Base-by-base conservation (phyloP, 2,329 filamentous ascomycete genomes). In the Sporothrix schenckii region DNA sequence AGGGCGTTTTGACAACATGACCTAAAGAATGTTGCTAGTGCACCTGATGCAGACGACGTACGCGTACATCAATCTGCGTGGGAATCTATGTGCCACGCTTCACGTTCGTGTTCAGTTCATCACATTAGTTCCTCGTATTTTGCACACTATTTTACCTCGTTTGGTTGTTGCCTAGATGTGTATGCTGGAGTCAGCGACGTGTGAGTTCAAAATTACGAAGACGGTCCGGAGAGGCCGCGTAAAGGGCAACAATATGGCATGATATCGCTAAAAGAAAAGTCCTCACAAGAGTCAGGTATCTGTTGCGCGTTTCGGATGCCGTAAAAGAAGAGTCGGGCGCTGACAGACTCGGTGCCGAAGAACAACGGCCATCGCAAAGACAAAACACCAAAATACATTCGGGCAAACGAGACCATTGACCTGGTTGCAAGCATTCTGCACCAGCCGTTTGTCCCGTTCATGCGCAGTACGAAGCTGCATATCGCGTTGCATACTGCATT, bases 151-250 rank as follows among this genome's bases (percentile, higher is more conserved):
- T 39, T 34, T 14, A 2, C 5, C 14, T 34, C 53, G 4, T 61
- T 44, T 63, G 9, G 58, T 47, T 47, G 58, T 21, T 63, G 58
- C 58, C 58, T 63, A 63, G 56, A 41, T 2, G 13, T 21, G n/a
- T 6, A 7, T 27, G 58, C 4, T 63, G 39, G 58, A 4, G 21
- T 39, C 21, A 10, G 24, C n/a, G 27, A n/a, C 14, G 10, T 5
- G 4, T 4, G 16, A n/a, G 41, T 10, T 13, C 41, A 13, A 44
- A 9, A 27, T 13, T 16, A 41, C 19, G 56, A 14, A 41, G 41
- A 41, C 21, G 56, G 3, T 34, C 21, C 56, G 41, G 13, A 16
- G 16, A 39, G 19, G 56, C 56, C 34, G 19, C 19, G 56, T n/a
- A 9, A 41, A 19, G 30, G 7, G 10, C 16, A 27, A 24, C 24